Evolutionary conservation across 2,329 filamentous ascomycete genomes (phyloP).

Genomic region (Fusarium algeriense): DNA sequence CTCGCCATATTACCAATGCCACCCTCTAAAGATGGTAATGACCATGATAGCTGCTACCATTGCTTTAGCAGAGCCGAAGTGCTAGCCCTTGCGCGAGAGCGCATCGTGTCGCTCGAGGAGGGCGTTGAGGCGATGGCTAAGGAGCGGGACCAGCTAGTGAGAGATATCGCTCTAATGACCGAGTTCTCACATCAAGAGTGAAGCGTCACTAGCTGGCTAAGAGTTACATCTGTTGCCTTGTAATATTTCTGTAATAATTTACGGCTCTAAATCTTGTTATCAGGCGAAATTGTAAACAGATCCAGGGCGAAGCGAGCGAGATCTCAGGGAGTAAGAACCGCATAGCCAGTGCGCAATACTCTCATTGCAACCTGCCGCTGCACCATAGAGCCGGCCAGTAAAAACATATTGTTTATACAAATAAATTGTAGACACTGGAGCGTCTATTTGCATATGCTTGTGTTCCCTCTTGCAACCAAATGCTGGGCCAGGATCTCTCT

Average conservation of each 20-base stretch:
- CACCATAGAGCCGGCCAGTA: background rate
- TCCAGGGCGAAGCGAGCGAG: background rate
- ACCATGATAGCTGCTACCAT: background rate
- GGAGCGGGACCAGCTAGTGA: background rate
- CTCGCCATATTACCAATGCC: background rate
- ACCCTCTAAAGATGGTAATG: background rate
- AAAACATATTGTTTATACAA: background rate
- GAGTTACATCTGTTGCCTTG: background rate
- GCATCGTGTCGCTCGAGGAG: slow-evolving; percentile 1
- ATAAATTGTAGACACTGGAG: background rate
- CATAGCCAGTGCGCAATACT: background rate
- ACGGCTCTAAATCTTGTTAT: no score
- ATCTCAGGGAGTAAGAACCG: background rate
- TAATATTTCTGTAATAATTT: background rate
- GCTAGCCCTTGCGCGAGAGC: background rate
- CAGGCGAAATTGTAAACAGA: background rate
- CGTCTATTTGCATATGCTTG: background rate
- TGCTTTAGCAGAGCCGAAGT: slow-evolving; percentile 1
- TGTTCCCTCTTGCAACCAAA: background rate
- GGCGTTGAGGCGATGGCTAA: slow-evolving; percentile 3
- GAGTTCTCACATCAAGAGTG: background rate
- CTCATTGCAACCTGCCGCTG: background rate
- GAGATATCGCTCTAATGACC: background rate
- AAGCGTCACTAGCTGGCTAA: background rate
- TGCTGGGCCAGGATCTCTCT: background rate